Base-by-base conservation (phyloP, 768 basidiomycete genomes). In the Hortiboletus flavorubellus region DNA sequence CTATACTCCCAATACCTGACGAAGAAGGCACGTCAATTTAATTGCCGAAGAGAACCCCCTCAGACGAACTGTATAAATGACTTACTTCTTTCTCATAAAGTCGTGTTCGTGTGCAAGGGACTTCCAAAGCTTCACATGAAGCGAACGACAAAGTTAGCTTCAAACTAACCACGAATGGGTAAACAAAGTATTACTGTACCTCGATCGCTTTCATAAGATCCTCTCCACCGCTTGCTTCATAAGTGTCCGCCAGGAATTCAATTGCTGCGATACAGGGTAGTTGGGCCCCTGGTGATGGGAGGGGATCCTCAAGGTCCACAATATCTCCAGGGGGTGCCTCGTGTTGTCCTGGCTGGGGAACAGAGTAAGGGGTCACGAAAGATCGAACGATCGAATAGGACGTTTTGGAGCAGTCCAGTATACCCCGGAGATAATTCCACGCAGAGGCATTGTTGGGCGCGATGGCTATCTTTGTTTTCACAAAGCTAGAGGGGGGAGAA, bases 341-440 rank as follows among this genome's bases (percentile, higher is more conserved):
- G 7, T 64, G 62, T 42, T 60, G 63, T 45, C 64, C 61, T 51
- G 70, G 61, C 6, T 73, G 66, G 5, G 72, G 66, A 12, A 67
- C 54, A 1, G 85, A 80, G 69, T 92, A 94, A 2, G 83, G 83
- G 16, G 74, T 65, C 18, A 89, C 85, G 58, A 93, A 93, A 1
- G 79, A 67, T 23, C 73, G 64, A 41, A 89, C 67, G 5, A 69
- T 70, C 2, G 82, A 73, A 63, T 85, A 85, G 0, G 91, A 83
- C 15, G 78, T 77, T 12, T 76, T 68, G 50, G 81, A 80, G 61
- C 80, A 75, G 34, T 86, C 80, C 21, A 96, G 79, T n/a, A 89
- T 67, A 8, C 91, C 97, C 56, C 96, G 84, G 10, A 98, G 80
- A 71, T 97, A 99, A 70, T 97, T 97, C 97, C 97, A 99, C 1